These are phyloP conservation scores for Cladorrhinum samala DNA, from an alignment of 495 filamentous ascomycete genomes.

Conservation along the genomic window DNA sequence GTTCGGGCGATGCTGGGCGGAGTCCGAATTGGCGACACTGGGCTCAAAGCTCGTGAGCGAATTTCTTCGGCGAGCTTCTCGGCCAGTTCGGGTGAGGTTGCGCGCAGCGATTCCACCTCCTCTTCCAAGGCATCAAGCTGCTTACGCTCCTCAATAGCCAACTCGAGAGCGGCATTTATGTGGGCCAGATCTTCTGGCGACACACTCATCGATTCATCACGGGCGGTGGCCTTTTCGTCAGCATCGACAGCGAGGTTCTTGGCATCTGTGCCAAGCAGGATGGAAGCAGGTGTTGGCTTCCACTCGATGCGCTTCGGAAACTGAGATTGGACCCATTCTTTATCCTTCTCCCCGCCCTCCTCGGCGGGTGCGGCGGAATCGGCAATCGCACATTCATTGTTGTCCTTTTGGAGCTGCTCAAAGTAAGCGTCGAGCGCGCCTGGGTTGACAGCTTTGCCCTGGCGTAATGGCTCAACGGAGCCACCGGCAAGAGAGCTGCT, in stretches of 20 bases:
- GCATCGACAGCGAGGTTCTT: constrained; percentile 34
- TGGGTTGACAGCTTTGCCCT: constrained; percentile 34
- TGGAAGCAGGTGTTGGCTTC: constrained; percentile 54
- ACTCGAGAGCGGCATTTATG: constrained; percentile 44
- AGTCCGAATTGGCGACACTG: constrained; percentile 34
- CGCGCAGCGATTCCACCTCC: constrained; percentile 32
- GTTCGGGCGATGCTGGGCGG: constrained; percentile 36
- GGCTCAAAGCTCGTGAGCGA: constrained; percentile 34
- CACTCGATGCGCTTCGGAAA: constrained; percentile 80
- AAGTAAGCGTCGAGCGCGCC: constrained; percentile 78
- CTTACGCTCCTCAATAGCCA: constrained; percentile 41
- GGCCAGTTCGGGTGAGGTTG: constrained; percentile 30
- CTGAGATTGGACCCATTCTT: constrained; percentile 88
- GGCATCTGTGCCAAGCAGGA: constrained; percentile 46
- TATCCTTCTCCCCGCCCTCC: constrained; percentile 53
- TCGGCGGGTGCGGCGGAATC: constrained; percentile 43
- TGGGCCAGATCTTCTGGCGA: constrained; percentile 39
- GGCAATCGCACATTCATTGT: too few relatives aligned
- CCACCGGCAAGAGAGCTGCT: constrained; percentile 26
- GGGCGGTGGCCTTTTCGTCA: constrained; percentile 13
- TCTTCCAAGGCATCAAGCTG: constrained; percentile 42
- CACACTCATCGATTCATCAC: constrained; percentile 15
- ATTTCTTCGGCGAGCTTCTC: constrained; percentile 33
- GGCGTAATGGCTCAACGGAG: constrained; percentile 32
- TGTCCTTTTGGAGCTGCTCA: constrained; percentile 77